phyloP scores from a whole-genome alignment of 2,329 filamentous ascomycete species.

The Didymella glomerata region DNA sequence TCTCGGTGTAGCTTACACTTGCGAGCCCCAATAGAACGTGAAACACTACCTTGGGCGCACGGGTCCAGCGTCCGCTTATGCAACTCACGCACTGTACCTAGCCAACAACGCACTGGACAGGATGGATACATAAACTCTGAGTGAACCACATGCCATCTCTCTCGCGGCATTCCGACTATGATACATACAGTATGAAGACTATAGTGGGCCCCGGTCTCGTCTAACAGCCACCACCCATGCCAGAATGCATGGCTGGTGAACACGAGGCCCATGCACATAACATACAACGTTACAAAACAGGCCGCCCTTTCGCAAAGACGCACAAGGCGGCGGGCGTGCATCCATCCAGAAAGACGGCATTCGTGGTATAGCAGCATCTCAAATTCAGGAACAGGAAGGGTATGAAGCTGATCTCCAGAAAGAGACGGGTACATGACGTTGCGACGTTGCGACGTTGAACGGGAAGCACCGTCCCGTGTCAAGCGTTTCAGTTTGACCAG shows the following conservation, averaged over 20 bases:
- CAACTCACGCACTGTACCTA: neutral
- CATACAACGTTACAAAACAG: neutral
- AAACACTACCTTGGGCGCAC: neutral
- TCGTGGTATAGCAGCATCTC: conserved; percentile 18
- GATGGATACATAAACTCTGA: neutral
- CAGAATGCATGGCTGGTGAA: neutral
- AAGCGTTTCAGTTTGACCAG: conserved; percentile 15
- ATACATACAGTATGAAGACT: neutral
- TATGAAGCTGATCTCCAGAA: neutral
- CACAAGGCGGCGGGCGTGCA: neutral
- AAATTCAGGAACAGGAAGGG: conserved; percentile 9
- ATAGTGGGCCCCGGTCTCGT: neutral
- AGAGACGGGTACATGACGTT: neutral
- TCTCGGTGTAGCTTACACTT: neutral
- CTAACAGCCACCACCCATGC: neutral
- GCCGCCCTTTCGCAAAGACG: neutral
- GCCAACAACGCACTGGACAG: neutral
- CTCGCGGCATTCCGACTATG: neutral
- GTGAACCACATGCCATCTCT: neutral
- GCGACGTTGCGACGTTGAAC: conserved; percentile 1
- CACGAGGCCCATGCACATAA: neutral
- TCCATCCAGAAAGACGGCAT: conserved; percentile 6
- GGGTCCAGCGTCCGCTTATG: neutral
- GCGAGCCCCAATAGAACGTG: neutral
- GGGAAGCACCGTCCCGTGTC: conserved; percentile 7